Evolutionary conservation across 2,329 filamentous ascomycete species (phyloP).

Genomic region (Daldinia sp.): DNA sequence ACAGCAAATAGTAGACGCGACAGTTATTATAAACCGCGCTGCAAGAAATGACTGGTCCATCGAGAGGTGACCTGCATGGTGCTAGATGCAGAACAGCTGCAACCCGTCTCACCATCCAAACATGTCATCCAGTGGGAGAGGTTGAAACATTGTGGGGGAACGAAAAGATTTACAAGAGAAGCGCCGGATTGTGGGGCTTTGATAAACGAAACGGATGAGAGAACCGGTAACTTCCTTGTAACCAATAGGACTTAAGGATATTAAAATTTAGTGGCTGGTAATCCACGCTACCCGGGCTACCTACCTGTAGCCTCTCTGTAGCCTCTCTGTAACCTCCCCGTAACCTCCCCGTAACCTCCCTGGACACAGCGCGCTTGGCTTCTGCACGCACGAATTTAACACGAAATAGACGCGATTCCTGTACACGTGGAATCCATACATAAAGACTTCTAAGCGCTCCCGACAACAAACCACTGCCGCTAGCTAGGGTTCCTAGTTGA

Average conservation of each 20-base stretch:
- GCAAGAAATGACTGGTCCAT: slow-evolving; percentile 50
- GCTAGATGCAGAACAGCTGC: slow-evolving; percentile 45
- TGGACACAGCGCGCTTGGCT: slow-evolving; percentile 41
- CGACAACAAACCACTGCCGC: slow-evolving; percentile 21
- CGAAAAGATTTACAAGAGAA: slow-evolving; percentile 44
- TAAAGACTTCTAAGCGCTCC: slow-evolving; percentile 44
- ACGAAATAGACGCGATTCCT: slow-evolving; percentile 50
- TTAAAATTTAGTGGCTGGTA: slow-evolving; percentile 46
- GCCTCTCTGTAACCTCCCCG: slow-evolving; percentile 1
- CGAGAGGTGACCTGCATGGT: slow-evolving; percentile 45
- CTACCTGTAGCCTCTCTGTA: slow-evolving; percentile 3
- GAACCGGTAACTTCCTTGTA: slow-evolving; percentile 10
- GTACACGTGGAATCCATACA: slow-evolving; percentile 42
- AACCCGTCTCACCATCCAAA: slow-evolving; percentile 48
- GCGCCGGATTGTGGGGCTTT: slow-evolving; percentile 38
- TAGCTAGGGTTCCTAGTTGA: slow-evolving; percentile 14
- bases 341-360: slow-evolving; percentile 24
- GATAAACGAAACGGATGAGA: slow-evolving; percentile 40
- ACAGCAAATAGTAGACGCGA: slow-evolving; percentile 50
- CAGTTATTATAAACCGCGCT: slow-evolving; percentile 48
- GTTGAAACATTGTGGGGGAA: slow-evolving; percentile 45
- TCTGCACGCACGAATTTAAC: slow-evolving; percentile 46
- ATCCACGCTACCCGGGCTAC: slow-evolving; percentile 8
- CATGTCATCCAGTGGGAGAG: slow-evolving; percentile 48
- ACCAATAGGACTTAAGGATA: slow-evolving; percentile 42